phyloP scores from a whole-genome alignment of 2,329 filamentous ascomycete genomes.

The Penicillium paneum region DNA sequence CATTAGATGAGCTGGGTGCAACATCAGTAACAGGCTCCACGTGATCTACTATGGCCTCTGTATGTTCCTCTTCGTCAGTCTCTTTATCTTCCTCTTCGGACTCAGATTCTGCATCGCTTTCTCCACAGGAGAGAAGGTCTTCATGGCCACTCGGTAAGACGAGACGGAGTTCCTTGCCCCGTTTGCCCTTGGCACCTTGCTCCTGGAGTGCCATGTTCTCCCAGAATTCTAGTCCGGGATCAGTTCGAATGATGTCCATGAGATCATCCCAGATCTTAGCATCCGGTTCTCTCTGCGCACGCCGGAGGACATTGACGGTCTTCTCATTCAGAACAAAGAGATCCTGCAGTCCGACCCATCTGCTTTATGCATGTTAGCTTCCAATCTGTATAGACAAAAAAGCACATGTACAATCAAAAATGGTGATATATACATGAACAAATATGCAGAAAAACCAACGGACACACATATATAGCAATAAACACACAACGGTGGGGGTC shows the following conservation, averaged over 20 bases:
- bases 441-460: neutral
- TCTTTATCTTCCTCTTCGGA: neutral
- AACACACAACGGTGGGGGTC: neutral
- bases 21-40: neutral
- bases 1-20: neutral
- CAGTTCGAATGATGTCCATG: neutral
- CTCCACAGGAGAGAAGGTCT: neutral
- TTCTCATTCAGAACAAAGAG: constrained; percentile 3
- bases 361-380: neutral
- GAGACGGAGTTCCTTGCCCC: neutral
- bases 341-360: constrained; percentile 5
- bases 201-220: constrained; percentile 12
- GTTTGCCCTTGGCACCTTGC: constrained; percentile 7
- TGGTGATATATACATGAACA: too few relatives aligned
- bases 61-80: neutral
- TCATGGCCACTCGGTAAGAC: constrained; percentile 5
- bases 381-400: neutral
- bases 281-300: neutral
- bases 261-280: constrained; percentile 6
- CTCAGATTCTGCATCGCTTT: neutral
- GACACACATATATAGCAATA: neutral
- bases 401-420: neutral
- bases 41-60: neutral
- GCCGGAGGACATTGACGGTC: neutral
- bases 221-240: constrained; percentile 10